Evolutionary conservation across 306 rosid species (phyloP).

Genomic region (Vigna reflexopilosa): DNA sequence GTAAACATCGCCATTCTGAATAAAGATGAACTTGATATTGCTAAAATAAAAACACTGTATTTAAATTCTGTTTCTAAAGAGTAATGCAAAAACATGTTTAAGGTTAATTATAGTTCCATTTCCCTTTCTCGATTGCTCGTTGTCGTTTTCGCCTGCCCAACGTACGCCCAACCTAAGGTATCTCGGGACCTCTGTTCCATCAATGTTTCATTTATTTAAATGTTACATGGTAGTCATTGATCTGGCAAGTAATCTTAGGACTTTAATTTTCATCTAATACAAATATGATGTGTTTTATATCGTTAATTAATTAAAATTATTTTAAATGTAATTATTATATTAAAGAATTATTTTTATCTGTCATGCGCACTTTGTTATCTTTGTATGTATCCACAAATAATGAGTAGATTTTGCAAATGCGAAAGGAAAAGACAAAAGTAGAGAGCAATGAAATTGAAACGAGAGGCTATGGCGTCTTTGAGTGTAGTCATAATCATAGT

Average conservation of each 20-base stretch:
- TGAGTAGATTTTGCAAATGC: too few species aligned
- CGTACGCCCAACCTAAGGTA: background rate
- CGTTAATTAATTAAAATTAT: too few species aligned
- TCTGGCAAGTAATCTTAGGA: too few species aligned
- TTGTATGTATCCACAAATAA: too few species aligned
- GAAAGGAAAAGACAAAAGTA: slow-evolving; percentile 18
- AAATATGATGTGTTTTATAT: too few species aligned
- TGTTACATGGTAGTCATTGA: background rate
- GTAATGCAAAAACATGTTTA: background rate
- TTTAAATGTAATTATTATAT: too few species aligned
- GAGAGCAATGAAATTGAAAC: background rate
- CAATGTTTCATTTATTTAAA: background rate
- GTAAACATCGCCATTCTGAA: background rate
- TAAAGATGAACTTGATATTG: background rate
- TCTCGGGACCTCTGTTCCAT: background rate
- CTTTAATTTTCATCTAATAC: too few species aligned
- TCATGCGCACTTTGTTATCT: too few species aligned
- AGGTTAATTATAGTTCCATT: background rate
- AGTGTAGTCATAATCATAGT: background rate
- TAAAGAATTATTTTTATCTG: too few species aligned
- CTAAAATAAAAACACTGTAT: background rate
- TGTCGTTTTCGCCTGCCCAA: background rate
- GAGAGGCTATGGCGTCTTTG: background rate
- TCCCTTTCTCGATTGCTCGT: background rate
- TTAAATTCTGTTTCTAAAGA: background rate